Evolutionary conservation across 208 protist genomes (phyloP).

Genomic region (Trypanosoma melophagium): DNA sequence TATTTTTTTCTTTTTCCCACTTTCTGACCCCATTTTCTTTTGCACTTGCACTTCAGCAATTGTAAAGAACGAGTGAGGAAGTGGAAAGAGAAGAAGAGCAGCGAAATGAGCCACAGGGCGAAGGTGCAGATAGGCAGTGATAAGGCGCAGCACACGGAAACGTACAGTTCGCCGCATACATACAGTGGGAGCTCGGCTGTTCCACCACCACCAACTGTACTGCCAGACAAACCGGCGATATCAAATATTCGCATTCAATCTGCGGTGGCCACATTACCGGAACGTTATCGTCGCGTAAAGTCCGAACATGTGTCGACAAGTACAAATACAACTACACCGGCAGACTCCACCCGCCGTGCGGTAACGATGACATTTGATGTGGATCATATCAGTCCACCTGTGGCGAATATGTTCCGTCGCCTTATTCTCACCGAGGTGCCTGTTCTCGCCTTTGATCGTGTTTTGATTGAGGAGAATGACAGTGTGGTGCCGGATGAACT

Average conservation of each 20-base stretch:
- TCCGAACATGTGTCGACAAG: no score
- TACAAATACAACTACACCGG: not conserved
- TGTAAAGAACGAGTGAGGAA: no score
- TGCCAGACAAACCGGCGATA: slow-evolving; percentile 63
- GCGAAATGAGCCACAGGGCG: slow-evolving; percentile 38
- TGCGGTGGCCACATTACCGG: slow-evolving; percentile 56
- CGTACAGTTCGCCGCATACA: slow-evolving; percentile 80
- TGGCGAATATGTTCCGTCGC: slow-evolving; percentile 97
- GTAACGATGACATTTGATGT: slow-evolving; percentile 85
- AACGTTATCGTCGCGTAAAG: not conserved
- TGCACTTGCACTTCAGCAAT: no score
- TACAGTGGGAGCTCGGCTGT: slow-evolving; percentile 39
- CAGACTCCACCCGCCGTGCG: slow-evolving; percentile 65
- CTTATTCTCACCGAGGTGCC: slow-evolving; percentile 97
- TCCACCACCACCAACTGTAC: slow-evolving; percentile 44
- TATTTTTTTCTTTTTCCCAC: no score
- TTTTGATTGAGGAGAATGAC: slow-evolving; percentile 97
- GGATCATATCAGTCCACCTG: slow-evolving; percentile 70
- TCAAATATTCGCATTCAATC: slow-evolving; percentile 74
- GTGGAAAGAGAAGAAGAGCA: slow-evolving; percentile 15
- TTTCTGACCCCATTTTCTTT: no score
- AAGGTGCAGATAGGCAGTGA: slow-evolving; percentile 76
- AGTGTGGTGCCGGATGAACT: slow-evolving; percentile 98
- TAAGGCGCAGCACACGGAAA: slow-evolving; percentile 79
- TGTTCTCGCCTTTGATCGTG: slow-evolving; percentile 98